These are phyloP conservation scores for Elsinoe ampelina DNA, from an alignment of 2,329 filamentous ascomycete species.

Conservation along the genomic window DNA sequence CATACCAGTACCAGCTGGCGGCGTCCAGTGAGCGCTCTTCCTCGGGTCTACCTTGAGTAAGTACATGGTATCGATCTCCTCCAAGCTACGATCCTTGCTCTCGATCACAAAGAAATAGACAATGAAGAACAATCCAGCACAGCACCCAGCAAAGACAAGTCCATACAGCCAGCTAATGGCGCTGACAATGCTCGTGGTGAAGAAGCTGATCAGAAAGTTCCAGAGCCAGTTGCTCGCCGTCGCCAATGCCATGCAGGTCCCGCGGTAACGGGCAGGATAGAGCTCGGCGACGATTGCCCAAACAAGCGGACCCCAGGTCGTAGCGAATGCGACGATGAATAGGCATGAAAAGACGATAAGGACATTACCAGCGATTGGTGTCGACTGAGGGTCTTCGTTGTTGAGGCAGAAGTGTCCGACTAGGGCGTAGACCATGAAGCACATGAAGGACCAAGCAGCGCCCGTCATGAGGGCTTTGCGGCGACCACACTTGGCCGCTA, in stretches of 20 bases:
- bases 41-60: slow-evolving; percentile 21
- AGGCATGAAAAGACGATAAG: slow-evolving; percentile 30
- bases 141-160: slow-evolving; percentile 32
- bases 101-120: slow-evolving; percentile 35
- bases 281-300: slow-evolving; percentile 30
- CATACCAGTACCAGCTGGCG: neutral
- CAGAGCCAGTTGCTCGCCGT: slow-evolving; percentile 37
- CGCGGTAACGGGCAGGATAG: slow-evolving; percentile 31
- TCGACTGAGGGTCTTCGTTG: slow-evolving; percentile 18
- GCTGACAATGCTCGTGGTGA: slow-evolving; percentile 29
- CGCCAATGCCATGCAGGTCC: slow-evolving; percentile 36
- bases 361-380: slow-evolving; percentile 23
- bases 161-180: slow-evolving; percentile 33
- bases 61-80: slow-evolving; percentile 23
- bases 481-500: slow-evolving; percentile 42
- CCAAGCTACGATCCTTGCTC: slow-evolving; percentile 29
- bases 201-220: slow-evolving; percentile 35
- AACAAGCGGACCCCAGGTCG: slow-evolving; percentile 28
- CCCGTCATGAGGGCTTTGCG: slow-evolving; percentile 40
- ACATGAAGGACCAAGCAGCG: slow-evolving; percentile 31
- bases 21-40: slow-evolving; percentile 22
- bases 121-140: slow-evolving; percentile 25
- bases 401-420: slow-evolving; percentile 25
- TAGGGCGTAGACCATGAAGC: slow-evolving; percentile 54
- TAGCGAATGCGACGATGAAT: slow-evolving; percentile 29